These are phyloP conservation scores for Alternaria novae-zelandiae DNA, from an alignment of 2,329 filamentous ascomycete genomes.

Conservation along the genomic window DNA sequence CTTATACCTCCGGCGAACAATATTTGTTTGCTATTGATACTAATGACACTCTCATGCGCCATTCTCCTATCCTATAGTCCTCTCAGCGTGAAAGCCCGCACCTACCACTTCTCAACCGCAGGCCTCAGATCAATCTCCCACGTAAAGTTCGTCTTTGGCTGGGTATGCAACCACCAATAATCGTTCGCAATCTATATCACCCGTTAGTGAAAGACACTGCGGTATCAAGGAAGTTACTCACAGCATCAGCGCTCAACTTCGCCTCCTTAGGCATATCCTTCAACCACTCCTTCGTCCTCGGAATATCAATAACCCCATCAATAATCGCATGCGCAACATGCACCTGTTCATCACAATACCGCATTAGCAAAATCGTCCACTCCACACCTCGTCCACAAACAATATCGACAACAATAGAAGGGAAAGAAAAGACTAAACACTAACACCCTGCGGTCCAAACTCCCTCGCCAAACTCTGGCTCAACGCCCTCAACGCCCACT, in stretches of 20 bases:
- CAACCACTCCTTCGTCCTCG: slow-evolving; percentile 67
- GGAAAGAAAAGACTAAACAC: background rate
- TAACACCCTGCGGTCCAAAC: slow-evolving; percentile 76
- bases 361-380: background rate
- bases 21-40: background rate
- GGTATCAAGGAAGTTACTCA: slow-evolving; percentile 53
- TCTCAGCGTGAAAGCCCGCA: background rate
- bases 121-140: slow-evolving; percentile 83
- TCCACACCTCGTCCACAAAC: no score
- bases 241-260: slow-evolving; percentile 77
- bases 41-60: background rate
- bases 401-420: no score
- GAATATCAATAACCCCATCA: slow-evolving; percentile 85
- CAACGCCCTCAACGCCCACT: slow-evolving; percentile 78
- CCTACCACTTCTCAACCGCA: slow-evolving; percentile 81
- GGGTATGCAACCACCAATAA: slow-evolving; percentile 84
- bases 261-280: slow-evolving; percentile 64
- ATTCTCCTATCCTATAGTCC: background rate
- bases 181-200: slow-evolving; percentile 75
- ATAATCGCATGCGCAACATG: slow-evolving; percentile 84
- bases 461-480: slow-evolving; percentile 79
- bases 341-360: slow-evolving; percentile 44
- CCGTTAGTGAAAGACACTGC: no score
- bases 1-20: no score
- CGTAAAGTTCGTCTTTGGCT: slow-evolving; percentile 79